A percentile compares a stretch with the other conserved stretches of the same genome.
Conservation (phyloP, 2,329 filamentous ascomycete genomes). For the Orbilia oligospora region DNA sequence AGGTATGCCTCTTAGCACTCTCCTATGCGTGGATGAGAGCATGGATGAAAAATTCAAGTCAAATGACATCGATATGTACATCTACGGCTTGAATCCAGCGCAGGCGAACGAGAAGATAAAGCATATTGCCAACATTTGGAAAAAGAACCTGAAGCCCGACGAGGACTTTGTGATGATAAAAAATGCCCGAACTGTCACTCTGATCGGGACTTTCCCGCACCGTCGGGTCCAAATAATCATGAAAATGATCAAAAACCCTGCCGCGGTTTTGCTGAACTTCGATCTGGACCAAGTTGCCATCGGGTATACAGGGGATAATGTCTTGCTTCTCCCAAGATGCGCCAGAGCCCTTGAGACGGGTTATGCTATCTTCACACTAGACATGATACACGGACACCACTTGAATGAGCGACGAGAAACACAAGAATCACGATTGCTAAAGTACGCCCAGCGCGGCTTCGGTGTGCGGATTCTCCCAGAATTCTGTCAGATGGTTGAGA, state of each 20-base stretch:
- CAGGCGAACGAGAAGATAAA: conserved; percentile 64
- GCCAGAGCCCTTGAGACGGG: conserved; percentile 65
- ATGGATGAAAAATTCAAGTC: conserved; percentile 54
- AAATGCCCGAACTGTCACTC: conserved; percentile 64
- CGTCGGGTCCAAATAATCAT: conserved; percentile 65
- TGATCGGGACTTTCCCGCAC: conserved; percentile 63
- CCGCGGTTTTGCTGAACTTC: conserved; percentile 64
- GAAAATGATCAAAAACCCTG: conserved; percentile 62
- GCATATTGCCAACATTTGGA: conserved; percentile 64
- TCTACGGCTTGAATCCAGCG: conserved; percentile 63
- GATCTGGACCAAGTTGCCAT: conserved; percentile 65
- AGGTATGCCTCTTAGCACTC: conserved; percentile 63
- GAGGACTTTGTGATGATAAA: conserved; percentile 62
- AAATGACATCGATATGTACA: conserved; percentile 65
- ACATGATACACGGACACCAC: conserved; percentile 64
- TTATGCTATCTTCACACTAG: conserved; percentile 63
- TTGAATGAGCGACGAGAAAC: conserved; percentile 63
- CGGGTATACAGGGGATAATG: conserved; percentile 64
- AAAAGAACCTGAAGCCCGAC: conserved; percentile 60
- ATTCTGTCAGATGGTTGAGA: conserved; percentile 63
- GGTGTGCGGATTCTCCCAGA: conserved; percentile 64
- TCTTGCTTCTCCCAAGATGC: conserved; percentile 65
- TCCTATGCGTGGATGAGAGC: conserved; percentile 63
- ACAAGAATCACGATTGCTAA: conserved; percentile 62
- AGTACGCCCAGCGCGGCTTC: conserved; percentile 65